Conservation (phyloP, 1,284 basidiomycete genomes). For the Cystobasidium sp. region DNA sequence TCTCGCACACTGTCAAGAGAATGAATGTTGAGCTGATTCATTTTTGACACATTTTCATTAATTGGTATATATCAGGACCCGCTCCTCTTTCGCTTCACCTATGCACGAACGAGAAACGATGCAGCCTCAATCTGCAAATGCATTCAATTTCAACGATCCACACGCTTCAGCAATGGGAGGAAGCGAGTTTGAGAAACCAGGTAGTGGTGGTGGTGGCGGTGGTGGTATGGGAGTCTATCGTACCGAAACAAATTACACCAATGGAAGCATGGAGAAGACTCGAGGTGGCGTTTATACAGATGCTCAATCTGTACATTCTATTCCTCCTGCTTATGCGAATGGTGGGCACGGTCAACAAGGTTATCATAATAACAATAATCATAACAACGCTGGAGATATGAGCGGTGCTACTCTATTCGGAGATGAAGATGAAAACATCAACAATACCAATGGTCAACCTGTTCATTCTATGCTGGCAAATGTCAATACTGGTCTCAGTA, state of each 20-base stretch:
- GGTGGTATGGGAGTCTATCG: not conserved
- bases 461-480: constrained; percentile 7
- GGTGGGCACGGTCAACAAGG: not conserved
- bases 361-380: not conserved
- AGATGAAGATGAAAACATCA: not conserved
- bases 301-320: constrained; percentile 35
- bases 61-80: constrained; percentile 11
- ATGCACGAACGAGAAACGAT: constrained; percentile 36
- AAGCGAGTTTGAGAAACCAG: not conserved
- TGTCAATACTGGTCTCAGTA: constrained; percentile 15
- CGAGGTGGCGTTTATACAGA: constrained; percentile 14
- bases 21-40: too few relatives aligned
- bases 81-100: constrained; percentile 40
- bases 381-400: not conserved
- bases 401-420: constrained; percentile 1
- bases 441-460: not conserved
- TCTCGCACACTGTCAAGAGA: too few relatives aligned
- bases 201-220: not conserved
- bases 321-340: constrained; percentile 31
- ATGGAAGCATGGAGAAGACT: constrained; percentile 31
- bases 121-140: constrained; percentile 12
- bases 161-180: not conserved
- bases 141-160: not conserved
- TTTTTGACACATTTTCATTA: too few relatives aligned
- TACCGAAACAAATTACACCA: constrained; percentile 22